Evolutionary conservation across 345 rosid genomes (phyloP), one percentile per base, ranked within the genome.

Genomic region (Lumnitzera littorea): DNA sequence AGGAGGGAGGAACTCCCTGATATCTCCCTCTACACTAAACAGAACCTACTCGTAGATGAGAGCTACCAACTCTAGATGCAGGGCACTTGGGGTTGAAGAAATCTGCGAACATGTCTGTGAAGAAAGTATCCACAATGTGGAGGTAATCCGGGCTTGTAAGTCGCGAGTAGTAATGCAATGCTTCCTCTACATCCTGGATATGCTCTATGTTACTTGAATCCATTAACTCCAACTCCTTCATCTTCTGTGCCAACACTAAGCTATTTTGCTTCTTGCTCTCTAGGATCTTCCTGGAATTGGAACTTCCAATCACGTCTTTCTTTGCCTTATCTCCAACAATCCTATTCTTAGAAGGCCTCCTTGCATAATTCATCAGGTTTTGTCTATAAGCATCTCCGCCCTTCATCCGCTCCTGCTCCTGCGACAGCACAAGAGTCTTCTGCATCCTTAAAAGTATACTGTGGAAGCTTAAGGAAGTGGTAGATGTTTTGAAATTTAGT

Each of bases 141-240:
- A 66, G 63, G 51, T 58, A 66, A 43, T 51, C 56, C 8, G 69
- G 63, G 36, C 58, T 51, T 9, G 24, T 66, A 41, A 66, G 63
- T 17, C 53, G 63, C 15, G 69, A 66, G 48, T 66, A 66, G 63
- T 59, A 66, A 50, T 58, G 63, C 41, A 66, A 15, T 15, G 69
- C 69, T 27, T 66, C 69, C 57, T 66, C 63, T 36, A 66, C 48
- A 53, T 66, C 69, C 57, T 24, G 14, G 43, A 58, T 46, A 15
- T 58, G 54, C 15, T 66, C 69, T 24, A 52, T 11, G 5, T 66
- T 47, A 11, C 46, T 61, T 50, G n/a, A 51, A 24, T 58, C 63
- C 69, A 57, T 51, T 51, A 66, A 6, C 52, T 48, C 55, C 53
- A 63, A 13, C 46, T 55, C 67, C 15, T 63, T 63, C 60, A 63